A percentile compares a stretch with the other conserved stretches of the same genome.
Conservation (phyloP, 768 basidiomycete species). For the Naganishia kalamii region DNA sequence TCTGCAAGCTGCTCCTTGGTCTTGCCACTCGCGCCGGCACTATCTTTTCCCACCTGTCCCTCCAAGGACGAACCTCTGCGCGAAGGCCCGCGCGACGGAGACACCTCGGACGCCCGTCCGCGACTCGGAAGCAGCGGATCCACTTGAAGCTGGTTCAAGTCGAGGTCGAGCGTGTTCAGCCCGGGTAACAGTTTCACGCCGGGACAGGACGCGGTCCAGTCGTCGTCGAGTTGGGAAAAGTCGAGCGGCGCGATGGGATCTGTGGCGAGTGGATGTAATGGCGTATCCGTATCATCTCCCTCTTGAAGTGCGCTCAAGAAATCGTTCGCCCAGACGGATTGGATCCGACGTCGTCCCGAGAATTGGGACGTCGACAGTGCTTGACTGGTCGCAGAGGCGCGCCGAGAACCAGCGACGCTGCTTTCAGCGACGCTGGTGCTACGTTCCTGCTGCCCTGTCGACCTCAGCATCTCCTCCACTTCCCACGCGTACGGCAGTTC, state of each 20-base stretch:
- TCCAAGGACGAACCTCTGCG: neutral
- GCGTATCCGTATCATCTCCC: neutral
- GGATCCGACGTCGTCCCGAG: neutral
- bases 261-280: neutral
- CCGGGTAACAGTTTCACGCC: slow-evolving; percentile 5
- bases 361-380: neutral
- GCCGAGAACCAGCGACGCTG: neutral
- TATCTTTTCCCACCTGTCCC: neutral
- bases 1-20: slow-evolving; percentile 13
- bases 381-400: neutral
- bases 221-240: slow-evolving; percentile 6
- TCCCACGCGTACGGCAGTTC: slow-evolving; percentile 3
- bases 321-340: slow-evolving; percentile 7
- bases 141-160: neutral
- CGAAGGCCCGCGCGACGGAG: neutral
- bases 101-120: neutral
- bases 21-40: slow-evolving; percentile 7
- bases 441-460: neutral
- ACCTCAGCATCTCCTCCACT: neutral
- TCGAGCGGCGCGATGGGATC: neutral
- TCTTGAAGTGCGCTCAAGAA: slow-evolving; percentile 10
- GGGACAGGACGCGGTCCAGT: neutral
- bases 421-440: no score
- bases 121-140: neutral
- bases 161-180: slow-evolving; percentile 11